Evolutionary conservation across 768 basidiomycete species (phyloP).

Genomic region (Tulasnella sp.): DNA sequence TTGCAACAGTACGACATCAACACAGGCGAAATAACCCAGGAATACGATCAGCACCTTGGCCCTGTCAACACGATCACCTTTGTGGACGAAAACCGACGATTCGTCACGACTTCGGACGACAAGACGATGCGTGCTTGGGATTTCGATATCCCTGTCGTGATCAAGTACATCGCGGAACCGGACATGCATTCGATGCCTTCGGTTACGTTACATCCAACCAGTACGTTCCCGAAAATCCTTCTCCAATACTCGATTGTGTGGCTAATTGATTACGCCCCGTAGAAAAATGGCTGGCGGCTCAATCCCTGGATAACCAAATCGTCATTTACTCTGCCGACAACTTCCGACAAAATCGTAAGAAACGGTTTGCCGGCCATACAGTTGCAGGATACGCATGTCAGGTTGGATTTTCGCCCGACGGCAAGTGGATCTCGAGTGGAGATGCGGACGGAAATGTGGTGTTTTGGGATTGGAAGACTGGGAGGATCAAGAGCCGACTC

Average conservation of each 20-base stretch:
- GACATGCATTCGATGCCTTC: constrained; percentile 99
- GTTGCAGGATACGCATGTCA: constrained; percentile 96
- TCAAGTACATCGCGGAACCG: constrained; percentile 98
- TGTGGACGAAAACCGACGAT: constrained; percentile 93
- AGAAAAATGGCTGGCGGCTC: constrained; percentile 96
- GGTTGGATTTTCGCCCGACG: constrained; percentile 95
- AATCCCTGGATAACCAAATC: constrained; percentile 97
- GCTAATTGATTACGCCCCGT: background rate
- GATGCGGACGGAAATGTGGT: constrained; percentile 91
- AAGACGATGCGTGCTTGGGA: constrained; percentile 99
- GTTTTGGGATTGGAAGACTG: constrained; percentile 99
- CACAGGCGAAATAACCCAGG: constrained; percentile 90
- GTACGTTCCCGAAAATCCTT: constrained; percentile 38
- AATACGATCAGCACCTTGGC: constrained; percentile 97
- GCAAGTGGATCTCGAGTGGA: constrained; percentile 95
- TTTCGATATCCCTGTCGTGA: constrained; percentile 97
- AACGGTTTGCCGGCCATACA: constrained; percentile 94
- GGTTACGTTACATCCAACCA: constrained; percentile 87
- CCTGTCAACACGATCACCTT: constrained; percentile 99
- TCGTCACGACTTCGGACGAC: constrained; percentile 97
- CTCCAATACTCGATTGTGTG: background rate
- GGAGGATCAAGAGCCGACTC: constrained; percentile 81
- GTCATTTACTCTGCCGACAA: constrained; percentile 95
- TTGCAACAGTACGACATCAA: constrained; percentile 77
- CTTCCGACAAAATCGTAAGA: constrained; percentile 97